Percentiles rank a stretch among this genome's conserved stretches.
phyloP scores from a whole-genome alignment of 2,329 filamentous ascomycete species.

The Talaromyces amestolkiae region DNA sequence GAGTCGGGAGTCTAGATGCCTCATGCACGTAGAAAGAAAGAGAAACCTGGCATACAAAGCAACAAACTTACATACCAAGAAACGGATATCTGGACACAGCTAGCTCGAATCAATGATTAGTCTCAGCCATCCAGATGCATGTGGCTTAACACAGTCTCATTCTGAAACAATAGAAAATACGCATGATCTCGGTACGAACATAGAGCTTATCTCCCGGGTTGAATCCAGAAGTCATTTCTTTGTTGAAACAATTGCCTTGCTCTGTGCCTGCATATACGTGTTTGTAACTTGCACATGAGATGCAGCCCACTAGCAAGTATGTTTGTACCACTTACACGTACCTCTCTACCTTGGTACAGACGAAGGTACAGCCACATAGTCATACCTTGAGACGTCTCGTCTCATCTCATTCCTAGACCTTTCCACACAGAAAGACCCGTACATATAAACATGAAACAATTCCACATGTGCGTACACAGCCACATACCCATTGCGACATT shows the following conservation, averaged over 20 bases:
- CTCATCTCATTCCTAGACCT: background rate
- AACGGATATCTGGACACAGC: background rate
- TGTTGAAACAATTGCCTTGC: background rate
- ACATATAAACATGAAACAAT: background rate
- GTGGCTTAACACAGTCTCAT: constrained; percentile 12
- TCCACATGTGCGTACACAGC: background rate
- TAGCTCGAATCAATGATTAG: background rate
- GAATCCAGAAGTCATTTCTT: background rate
- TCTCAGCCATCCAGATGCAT: background rate
- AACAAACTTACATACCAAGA: background rate
- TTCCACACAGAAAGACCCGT: background rate
- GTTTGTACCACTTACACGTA: background rate
- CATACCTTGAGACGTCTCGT: background rate
- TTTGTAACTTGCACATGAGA: background rate
- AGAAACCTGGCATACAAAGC: background rate
- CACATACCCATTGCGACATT: background rate
- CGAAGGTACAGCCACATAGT: background rate
- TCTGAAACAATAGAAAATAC: constrained; percentile 9
- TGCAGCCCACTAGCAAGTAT: background rate
- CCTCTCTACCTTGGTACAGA: background rate
- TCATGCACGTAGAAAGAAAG: background rate
- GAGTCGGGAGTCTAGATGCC: too few species aligned
- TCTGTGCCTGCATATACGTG: background rate
- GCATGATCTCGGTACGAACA: background rate
- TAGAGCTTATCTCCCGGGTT: constrained; percentile 3